Conservation (phyloP, 306 rosid genomes). For the Cucurbita pepo region DNA sequence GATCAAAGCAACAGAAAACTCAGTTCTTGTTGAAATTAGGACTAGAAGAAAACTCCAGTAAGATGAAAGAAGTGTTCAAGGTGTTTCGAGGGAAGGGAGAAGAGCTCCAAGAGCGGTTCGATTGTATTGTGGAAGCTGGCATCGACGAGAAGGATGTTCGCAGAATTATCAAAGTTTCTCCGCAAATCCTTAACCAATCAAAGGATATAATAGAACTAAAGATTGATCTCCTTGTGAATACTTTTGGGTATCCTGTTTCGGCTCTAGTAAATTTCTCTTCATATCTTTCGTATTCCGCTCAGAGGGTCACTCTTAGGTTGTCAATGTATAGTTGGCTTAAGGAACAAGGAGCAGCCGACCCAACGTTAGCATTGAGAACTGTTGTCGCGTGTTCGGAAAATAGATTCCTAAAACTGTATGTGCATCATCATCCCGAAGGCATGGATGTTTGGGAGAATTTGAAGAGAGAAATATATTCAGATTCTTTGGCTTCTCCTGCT, state of each 20-base stretch:
- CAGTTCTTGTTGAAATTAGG: constrained; percentile 55
- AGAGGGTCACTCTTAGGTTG: constrained; percentile 45
- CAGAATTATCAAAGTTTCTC: constrained; percentile 33
- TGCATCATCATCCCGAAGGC: constrained; percentile 52
- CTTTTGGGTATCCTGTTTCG: constrained; percentile 48
- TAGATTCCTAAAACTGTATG: constrained; percentile 21
- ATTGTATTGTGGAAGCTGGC: constrained; percentile 57
- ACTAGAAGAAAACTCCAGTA: constrained; percentile 24
- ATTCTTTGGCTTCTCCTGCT: background rate
- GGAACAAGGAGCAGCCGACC: constrained; percentile 24
- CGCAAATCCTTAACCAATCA: constrained; percentile 56
- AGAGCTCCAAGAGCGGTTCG: constrained; percentile 68
- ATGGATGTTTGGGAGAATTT: constrained; percentile 50
- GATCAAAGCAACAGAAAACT: constrained; percentile 17
- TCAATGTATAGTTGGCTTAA: constrained; percentile 61
- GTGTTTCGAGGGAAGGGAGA: constrained; percentile 55
- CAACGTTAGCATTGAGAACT: constrained; percentile 45
- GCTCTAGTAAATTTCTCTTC: constrained; percentile 38
- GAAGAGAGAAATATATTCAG: constrained; percentile 20
- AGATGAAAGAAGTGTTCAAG: constrained; percentile 27
- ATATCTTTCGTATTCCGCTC: constrained; percentile 27
- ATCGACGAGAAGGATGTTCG: constrained; percentile 32
- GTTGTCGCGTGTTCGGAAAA: constrained; percentile 36
- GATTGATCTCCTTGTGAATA: constrained; percentile 37
- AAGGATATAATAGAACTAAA: constrained; percentile 32